Percentiles rank a stretch among this genome's conserved stretches.
These are phyloP conservation scores for Ettlia oleoabundans DNA, from an alignment of 139 green algal species.

Conservation along the genomic window DNA sequence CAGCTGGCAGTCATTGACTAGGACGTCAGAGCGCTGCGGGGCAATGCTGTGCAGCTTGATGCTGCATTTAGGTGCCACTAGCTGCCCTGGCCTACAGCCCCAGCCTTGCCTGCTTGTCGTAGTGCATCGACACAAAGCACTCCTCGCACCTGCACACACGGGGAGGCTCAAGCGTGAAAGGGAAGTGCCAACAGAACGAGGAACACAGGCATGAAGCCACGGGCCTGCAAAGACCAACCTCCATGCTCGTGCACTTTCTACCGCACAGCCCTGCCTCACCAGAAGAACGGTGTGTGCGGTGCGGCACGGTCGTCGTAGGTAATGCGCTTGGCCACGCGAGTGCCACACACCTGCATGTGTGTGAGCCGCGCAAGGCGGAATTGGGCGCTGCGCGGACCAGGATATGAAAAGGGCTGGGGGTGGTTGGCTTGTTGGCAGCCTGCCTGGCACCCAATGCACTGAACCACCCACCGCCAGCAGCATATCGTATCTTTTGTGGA, in stretches of 20 bases:
- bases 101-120: conserved; percentile 32
- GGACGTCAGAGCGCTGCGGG: too few relatives aligned
- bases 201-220: not conserved
- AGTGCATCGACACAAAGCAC: conserved; percentile 67
- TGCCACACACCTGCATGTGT: conserved; percentile 22
- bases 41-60: too few relatives aligned
- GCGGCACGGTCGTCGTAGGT: conserved; percentile 68
- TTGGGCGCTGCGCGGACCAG: too few relatives aligned
- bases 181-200: too few relatives aligned
- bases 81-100: not conserved
- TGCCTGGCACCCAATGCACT: too few relatives aligned
- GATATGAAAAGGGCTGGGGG: too few relatives aligned
- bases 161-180: too few relatives aligned
- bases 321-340: conserved; percentile 38
- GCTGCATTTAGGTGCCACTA: too few relatives aligned
- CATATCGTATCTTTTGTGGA: too few relatives aligned
- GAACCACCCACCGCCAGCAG: too few relatives aligned
- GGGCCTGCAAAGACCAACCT: not conserved
- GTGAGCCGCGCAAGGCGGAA: not conserved
- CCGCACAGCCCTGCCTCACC: conserved; percentile 27
- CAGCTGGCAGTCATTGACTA: too few relatives aligned
- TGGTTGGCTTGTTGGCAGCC: too few relatives aligned
- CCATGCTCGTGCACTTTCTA: not conserved
- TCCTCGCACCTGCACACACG: conserved; percentile 52
- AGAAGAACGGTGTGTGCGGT: conserved; percentile 63